Base-by-base conservation (phyloP, 2,329 filamentous ascomycete species). In the Curvularia sp. region DNA sequence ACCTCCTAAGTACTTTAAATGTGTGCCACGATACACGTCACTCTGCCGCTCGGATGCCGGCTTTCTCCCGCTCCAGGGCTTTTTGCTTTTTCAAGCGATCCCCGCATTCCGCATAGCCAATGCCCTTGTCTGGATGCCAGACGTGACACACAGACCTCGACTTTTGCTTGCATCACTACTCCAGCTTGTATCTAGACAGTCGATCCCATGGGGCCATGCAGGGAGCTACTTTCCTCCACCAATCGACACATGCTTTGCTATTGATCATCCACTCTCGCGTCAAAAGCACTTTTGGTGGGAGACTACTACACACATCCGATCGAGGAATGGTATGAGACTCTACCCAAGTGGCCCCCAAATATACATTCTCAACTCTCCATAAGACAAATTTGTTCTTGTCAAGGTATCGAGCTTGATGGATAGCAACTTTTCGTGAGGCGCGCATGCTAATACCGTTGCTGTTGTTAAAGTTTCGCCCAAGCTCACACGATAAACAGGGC, bases 51-150 rank as follows among this genome's bases (percentile, higher is more conserved):
- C 50, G 55, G 53, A 47, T 55, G 49, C 49, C 47, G 60, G 47
- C 55, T 36, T 36, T 28, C 42, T 49, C 34, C 55, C 51, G 51
- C 25, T 36, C 41, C 25, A 50, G 51, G 47, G 55, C 32, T 27
- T 50, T 49, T 62, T 39, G 23, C 59, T 56, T 53, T 28, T 58
- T 59, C 27, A 18, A 60, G 62, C 46, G 50, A 49, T 55, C 62
- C 59, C 59, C 53, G 46, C 56, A 55, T 54, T 25, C 25, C 32
- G 49, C 25, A 56, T 36, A 27, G 45, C 50, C 38, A 57, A 46
- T 53, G 42, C 41, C 41, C 41, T 27, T 43, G 15, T 5, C 41
- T n/a, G 13, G 3, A 9, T 8, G 6, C 49, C 49, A 30, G 25
- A 23, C 18, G 13, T 47, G 41, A 28, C 45, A 56, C 49, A 43